Percentiles rank a stretch among this genome's conserved stretches.
These are phyloP conservation scores for Ampelocalamus luodianensis DNA, from an alignment of 176 grass and related monocot species.

Conservation along the genomic window DNA sequence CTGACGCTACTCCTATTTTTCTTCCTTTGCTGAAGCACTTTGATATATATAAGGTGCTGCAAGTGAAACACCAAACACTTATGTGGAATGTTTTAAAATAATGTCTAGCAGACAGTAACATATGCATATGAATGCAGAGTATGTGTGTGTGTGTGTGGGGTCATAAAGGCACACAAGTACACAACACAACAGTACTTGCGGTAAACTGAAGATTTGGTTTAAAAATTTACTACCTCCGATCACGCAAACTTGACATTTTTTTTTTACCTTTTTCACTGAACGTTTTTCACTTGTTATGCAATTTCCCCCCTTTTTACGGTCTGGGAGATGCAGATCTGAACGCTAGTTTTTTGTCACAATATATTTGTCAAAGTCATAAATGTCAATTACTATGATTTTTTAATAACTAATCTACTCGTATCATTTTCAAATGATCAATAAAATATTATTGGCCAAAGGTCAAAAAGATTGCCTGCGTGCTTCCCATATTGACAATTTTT, in stretches of 20 bases:
- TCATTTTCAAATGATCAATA: not conserved
- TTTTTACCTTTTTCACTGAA: not conserved
- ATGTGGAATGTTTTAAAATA: slow-evolving; percentile 20
- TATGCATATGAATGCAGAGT: slow-evolving; percentile 13
- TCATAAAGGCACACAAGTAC: slow-evolving; percentile 5
- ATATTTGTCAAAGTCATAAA: not conserved
- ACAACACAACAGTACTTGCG: slow-evolving; percentile 15
- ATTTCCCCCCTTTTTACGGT: not conserved
- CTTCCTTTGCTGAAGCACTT: slow-evolving; percentile 35
- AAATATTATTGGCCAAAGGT: not conserved
- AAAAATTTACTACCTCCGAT: not conserved
- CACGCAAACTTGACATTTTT: not conserved
- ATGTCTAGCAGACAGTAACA: slow-evolving; percentile 7
- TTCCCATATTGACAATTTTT: not conserved
- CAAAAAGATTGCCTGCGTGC: not conserved
- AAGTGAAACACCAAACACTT: slow-evolving; percentile 23
- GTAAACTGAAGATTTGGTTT: slow-evolving; percentile 27
- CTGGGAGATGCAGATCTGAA: not conserved
- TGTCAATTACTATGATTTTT: not conserved
- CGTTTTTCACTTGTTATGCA: not conserved
- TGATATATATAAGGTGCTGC: slow-evolving; percentile 22
- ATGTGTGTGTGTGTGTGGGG: not conserved
- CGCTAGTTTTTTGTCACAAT: not conserved
- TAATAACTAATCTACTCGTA: not conserved
- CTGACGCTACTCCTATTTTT: slow-evolving; percentile 33